Base-by-base conservation (phyloP, 2,329 filamentous ascomycete genomes). In the Whalleya microplaca region DNA sequence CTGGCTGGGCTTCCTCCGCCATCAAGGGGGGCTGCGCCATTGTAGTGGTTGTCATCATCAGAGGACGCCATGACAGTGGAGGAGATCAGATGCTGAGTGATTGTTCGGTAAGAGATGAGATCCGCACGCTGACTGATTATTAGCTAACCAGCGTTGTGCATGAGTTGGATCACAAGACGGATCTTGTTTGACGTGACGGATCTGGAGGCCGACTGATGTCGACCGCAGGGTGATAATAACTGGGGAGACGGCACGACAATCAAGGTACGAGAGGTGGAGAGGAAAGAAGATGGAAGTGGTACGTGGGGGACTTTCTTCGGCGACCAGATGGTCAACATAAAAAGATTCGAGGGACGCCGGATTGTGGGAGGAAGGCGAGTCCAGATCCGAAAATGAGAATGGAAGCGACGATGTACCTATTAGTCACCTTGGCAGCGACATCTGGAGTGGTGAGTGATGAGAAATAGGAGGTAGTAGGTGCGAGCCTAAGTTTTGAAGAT, bases 21-120 rank as follows among this genome's bases (percentile, higher is more conserved):
- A 18, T 69, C 67, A 4, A 69, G 63, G 2, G 66, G 66, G 2
- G 64, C 59, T n/a, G 58, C 67, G 1, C 61, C 66, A 10, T 59
- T 52, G 48, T 69, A 69, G 41, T 68, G 66, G 37, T 51, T 50
- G 40, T 54, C 42, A 20, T 46, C 29, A 6, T 61, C 55, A 2
- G 60, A 51, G 21, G 56, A 45, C 2, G 66, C 58, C 48, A 65
- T 61, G 32, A 52, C 59, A 46, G n/a, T 43, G 48, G 14, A 12
- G 42, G 12, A 37, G n/a, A 27, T 45, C 32, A 18, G 37, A 48
- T 10, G 40, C 44, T 56, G 2, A 27, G 21, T 43, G 21, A 14
- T n/a, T 37, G 32, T 12, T 18, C 41, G 44, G n/a, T 27, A 18
- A 46, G 27, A 48, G 49, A 53, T 58, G 48, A 53, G 53, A 55